These are phyloP conservation scores for Diaporthe destruens DNA, from an alignment of 2,329 filamentous ascomycete genomes.

Conservation along the genomic window DNA sequence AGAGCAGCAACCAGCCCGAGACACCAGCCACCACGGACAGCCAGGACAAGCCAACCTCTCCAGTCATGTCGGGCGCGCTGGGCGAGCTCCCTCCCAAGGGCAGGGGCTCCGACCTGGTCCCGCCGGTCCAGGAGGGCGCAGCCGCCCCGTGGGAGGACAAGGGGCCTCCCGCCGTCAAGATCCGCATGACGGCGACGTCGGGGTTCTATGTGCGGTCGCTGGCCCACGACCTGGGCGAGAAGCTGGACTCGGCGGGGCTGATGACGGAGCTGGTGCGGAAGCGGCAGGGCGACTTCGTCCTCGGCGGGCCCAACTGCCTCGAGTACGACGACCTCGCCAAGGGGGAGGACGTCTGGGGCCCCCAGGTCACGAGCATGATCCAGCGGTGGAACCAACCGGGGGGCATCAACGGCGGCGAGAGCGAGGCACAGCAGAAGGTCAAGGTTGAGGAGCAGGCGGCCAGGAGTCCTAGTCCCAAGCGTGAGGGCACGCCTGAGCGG, in stretches of 20 bases:
- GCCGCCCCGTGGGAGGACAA: conserved; percentile 70
- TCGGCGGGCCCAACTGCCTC: conserved; percentile 78
- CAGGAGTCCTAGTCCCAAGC: conserved; percentile 29
- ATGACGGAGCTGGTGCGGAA: conserved; percentile 89
- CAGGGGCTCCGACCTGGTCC: conserved; percentile 67
- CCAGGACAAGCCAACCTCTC: conserved; percentile 46
- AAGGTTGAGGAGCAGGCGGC: conserved; percentile 36
- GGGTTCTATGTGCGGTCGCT: conserved; percentile 97
- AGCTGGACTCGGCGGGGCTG: conserved; percentile 82
- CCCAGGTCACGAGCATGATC: conserved; percentile 74
- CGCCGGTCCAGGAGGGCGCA: conserved; percentile 60
- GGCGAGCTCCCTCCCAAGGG: conserved; percentile 60
- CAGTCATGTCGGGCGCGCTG: conserved; percentile 70
- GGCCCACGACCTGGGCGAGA: conserved; percentile 89
- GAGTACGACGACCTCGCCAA: conserved; percentile 82
- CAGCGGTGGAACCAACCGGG: conserved; percentile 47
- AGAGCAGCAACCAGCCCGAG: conserved; percentile 46
- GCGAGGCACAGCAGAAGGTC: conserved; percentile 41
- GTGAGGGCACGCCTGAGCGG: conserved; percentile 17
- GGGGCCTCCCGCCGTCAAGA: conserved; percentile 80
- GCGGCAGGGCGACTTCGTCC: conserved; percentile 83
- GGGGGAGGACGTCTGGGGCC: conserved; percentile 86
- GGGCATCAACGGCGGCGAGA: conserved; percentile 42
- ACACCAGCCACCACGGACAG: conserved; percentile 43
- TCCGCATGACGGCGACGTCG: conserved; percentile 92